Evolutionary conservation across 202 grass and related monocot genomes (phyloP).

Genomic region (Carex arenaria): DNA sequence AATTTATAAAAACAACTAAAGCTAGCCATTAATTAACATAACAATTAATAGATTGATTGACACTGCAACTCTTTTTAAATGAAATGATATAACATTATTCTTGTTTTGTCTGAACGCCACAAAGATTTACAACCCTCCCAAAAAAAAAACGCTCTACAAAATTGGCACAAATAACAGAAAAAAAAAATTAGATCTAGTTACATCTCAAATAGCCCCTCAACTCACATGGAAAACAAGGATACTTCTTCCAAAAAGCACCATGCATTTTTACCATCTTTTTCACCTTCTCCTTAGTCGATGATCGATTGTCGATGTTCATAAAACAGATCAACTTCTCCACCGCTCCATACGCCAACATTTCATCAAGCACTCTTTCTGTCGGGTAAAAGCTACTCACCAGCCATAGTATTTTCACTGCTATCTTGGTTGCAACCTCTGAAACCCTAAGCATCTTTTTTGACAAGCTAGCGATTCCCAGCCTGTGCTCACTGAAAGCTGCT

Average conservation of each 20-base stretch:
- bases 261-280: slow-evolving; percentile 59
- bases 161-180: background rate
- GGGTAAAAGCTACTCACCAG: slow-evolving; percentile 44
- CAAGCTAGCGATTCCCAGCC: slow-evolving; percentile 47
- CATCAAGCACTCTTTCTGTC: slow-evolving; percentile 64
- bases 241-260: slow-evolving; percentile 54
- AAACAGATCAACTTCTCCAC: slow-evolving; percentile 65
- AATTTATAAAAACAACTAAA: background rate
- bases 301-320: slow-evolving; percentile 45
- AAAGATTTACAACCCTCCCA: background rate
- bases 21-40: background rate
- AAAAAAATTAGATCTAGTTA: background rate
- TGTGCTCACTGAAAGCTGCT: slow-evolving; percentile 61
- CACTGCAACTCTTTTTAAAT: background rate
- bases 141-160: background rate
- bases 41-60: background rate
- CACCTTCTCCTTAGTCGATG: slow-evolving; percentile 66
- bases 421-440: slow-evolving; percentile 56
- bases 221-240: slow-evolving; percentile 60
- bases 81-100: background rate
- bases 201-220: slow-evolving; percentile 23
- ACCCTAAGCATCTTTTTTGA: slow-evolving; percentile 66
- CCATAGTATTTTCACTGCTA: slow-evolving; percentile 72
- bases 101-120: background rate
- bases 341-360: slow-evolving; percentile 64